phyloP scores from a whole-genome alignment of 371 early-diverging fungal species.

The Phascolomyces articulosus region DNA sequence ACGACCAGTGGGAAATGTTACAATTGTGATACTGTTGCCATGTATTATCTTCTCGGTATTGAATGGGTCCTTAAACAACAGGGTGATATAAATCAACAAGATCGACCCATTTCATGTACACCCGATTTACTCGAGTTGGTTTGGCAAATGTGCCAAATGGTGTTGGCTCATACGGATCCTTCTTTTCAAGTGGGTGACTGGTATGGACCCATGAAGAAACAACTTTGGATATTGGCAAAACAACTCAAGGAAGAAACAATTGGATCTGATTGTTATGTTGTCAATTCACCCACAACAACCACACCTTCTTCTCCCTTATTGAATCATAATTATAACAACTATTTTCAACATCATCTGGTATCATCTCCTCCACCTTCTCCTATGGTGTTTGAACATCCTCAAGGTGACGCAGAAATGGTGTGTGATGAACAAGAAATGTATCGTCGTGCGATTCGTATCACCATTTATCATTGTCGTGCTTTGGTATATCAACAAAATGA shows the following conservation, averaged over 20 bases:
- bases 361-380: not conserved
- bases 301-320: too few relatives aligned
- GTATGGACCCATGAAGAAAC: slow-evolving; percentile 26
- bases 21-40: slow-evolving; percentile 5
- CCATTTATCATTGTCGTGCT: slow-evolving; percentile 45
- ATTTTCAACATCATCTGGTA: not conserved
- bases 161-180: slow-evolving; percentile 24
- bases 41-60: not conserved
- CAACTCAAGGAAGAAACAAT: slow-evolving; percentile 39
- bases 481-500: slow-evolving; percentile 30
- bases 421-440: slow-evolving; percentile 22
- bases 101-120: slow-evolving; percentile 18
- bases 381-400: not conserved
- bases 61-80: not conserved
- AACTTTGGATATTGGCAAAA: slow-evolving; percentile 41
- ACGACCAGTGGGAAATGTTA: not conserved
- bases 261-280: slow-evolving; percentile 21
- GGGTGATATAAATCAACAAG: not conserved
- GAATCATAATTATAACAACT: too few relatives aligned
- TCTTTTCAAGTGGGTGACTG: slow-evolving; percentile 23
- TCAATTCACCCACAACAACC: not conserved
- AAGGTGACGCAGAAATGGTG: not conserved
- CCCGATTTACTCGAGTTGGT: slow-evolving; percentile 30
- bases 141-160: slow-evolving; percentile 33
- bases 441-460: slow-evolving; percentile 40